Base-by-base conservation (phyloP, 768 basidiomycete species). In the Naganishia randhawae region DNA sequence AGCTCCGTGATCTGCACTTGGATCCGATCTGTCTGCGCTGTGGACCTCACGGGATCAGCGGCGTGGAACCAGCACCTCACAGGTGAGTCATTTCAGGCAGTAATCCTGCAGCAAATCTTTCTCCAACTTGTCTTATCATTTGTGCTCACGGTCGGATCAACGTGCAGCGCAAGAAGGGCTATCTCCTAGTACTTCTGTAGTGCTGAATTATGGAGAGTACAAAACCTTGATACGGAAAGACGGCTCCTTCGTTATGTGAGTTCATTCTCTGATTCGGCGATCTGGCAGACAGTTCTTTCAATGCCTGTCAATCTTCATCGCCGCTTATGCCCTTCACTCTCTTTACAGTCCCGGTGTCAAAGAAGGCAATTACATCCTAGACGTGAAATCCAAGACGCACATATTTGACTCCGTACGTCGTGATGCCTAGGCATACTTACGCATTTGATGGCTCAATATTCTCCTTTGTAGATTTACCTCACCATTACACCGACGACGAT, bases 171-270 rank as follows among this genome's bases (percentile, higher is more conserved):
- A 41, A 22, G 53, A 45, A 52, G 65, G 14, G 27, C 33, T 66
- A 39, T 13, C 51, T 14, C 65, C 65, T 27, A 50, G 65, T 29
- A 53, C 27, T 25, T 25, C 29, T 25, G 39, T 66, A 37, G 37
- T 42, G 7, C 51, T 66, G 22, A 55, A 75, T 65, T 52, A 75
- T 53, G 73, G 74, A 9, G 64, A 69, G 9, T 66, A 61, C 27
- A 61, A 52, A 27, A 69, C 73, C 19, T 74, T 73, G 39, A 69
- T 79, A 39, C 65, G 69, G 25, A 61, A 67, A 50, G 76, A 77
- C 66, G 78, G 78, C 14, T 65, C 70, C 19, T 79, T 79, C 54
- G 71, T 71, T 13, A 29, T 79, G 76, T 76, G 45, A 54, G 75
- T 70, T 19, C 19, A 2, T 16, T 11, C 45, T 13, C 50, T 14